Evolutionary conservation across 2,329 filamentous ascomycete species (phyloP).

Genomic region (Alternaria arbusti): DNA sequence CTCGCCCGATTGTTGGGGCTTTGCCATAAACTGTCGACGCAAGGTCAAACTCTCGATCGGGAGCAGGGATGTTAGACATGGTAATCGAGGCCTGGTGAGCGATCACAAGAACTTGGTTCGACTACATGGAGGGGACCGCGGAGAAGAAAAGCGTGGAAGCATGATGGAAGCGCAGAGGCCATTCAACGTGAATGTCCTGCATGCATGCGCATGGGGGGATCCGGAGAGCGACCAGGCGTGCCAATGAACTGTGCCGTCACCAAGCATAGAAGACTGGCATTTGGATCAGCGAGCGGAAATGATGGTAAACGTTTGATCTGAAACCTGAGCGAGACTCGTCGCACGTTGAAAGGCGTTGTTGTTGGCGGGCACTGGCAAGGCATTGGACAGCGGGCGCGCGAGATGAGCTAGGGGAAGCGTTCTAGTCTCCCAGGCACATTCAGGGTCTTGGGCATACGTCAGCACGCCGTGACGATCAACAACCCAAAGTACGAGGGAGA

Average conservation of each 20-base stretch:
- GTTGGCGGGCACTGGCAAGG: background rate
- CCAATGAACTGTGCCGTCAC: background rate
- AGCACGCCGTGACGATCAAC: conserved; percentile 15
- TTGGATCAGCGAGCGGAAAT: background rate
- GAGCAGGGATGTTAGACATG: background rate
- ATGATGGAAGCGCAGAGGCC: background rate
- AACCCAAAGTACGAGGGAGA: conserved; percentile 3
- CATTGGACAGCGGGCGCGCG: background rate
- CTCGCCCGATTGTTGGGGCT: background rate
- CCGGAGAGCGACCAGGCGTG: background rate
- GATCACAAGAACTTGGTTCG: background rate
- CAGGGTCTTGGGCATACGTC: conserved; percentile 14
- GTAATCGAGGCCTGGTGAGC: background rate
- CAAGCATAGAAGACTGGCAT: background rate
- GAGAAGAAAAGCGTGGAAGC: background rate
- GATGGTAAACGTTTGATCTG: background rate
- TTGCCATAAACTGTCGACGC: background rate
- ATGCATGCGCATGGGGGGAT: background rate
- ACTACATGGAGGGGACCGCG: background rate
- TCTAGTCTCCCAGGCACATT: background rate
- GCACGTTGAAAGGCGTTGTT: background rate
- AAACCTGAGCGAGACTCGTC: background rate
- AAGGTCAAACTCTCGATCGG: conserved; percentile 1
- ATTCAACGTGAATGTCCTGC: background rate
- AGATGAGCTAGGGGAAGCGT: conserved; percentile 3